phyloP scores from a whole-genome alignment of 768 basidiomycete species.

The Boletellus ananiceps region DNA sequence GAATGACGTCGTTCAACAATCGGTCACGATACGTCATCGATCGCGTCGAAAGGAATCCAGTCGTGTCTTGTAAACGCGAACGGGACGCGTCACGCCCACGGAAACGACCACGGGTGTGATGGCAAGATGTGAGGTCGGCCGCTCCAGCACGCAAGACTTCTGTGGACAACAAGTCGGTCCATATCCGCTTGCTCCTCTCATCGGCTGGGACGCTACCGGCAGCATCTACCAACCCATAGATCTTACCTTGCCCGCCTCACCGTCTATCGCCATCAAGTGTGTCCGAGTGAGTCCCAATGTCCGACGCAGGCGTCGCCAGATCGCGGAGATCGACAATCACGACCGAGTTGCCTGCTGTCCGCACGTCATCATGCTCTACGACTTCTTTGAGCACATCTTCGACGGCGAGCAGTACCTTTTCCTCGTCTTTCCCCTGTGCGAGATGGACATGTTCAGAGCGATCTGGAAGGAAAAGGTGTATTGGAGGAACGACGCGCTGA shows the following conservation, averaged over 20 bases:
- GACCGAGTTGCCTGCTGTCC: slow-evolving; percentile 38
- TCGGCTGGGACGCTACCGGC: slow-evolving; percentile 76
- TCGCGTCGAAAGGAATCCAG: too few relatives aligned
- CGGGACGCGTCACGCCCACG: too few relatives aligned
- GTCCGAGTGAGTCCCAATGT: slow-evolving; percentile 48
- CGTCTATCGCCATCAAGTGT: slow-evolving; percentile 71
- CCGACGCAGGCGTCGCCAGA: slow-evolving; percentile 53
- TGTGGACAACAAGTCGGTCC: slow-evolving; percentile 51
- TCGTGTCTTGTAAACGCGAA: too few relatives aligned
- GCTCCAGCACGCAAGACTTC: slow-evolving; percentile 56
- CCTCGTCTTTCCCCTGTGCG: slow-evolving; percentile 57
- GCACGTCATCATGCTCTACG: slow-evolving; percentile 64
- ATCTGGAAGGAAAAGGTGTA: slow-evolving; percentile 49
- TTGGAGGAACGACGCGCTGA: slow-evolving; percentile 53
- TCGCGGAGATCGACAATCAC: slow-evolving; percentile 62
- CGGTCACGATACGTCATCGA: too few relatives aligned
- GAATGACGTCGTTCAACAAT: too few relatives aligned
- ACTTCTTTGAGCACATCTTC: slow-evolving; percentile 56
- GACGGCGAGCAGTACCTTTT: slow-evolving; percentile 57
- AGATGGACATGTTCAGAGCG: slow-evolving; percentile 61
- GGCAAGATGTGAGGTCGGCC: too few relatives aligned
- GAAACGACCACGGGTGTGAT: too few relatives aligned
- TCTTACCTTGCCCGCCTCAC: slow-evolving; percentile 32
- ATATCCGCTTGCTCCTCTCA: slow-evolving; percentile 53
- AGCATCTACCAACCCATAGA: slow-evolving; percentile 74